A percentile compares a stretch with the other conserved stretches of the same genome.
These are phyloP conservation scores for Colletotrichum scovillei DNA, from an alignment of 2,329 filamentous ascomycete genomes.

Conservation along the genomic window DNA sequence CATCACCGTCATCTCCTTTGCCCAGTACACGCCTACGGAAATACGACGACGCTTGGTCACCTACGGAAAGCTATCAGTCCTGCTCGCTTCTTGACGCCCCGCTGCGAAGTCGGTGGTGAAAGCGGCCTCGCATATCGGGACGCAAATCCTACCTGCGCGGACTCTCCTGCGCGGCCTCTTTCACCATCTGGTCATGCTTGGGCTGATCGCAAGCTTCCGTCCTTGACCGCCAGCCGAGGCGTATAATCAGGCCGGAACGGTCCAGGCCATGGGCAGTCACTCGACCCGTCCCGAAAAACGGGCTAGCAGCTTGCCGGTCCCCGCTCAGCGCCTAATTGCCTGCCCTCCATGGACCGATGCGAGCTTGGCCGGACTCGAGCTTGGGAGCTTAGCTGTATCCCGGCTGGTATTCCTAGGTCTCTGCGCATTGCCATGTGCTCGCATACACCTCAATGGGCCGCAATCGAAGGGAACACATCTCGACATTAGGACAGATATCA, in stretches of 20 bases:
- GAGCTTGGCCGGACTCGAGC: slow-evolving; percentile 7
- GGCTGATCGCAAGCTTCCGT: background rate
- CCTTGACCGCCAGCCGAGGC: slow-evolving; percentile 13
- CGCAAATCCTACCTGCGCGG: background rate
- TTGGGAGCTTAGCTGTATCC: background rate
- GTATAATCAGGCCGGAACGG: slow-evolving; percentile 11
- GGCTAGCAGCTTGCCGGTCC: slow-evolving; percentile 4
- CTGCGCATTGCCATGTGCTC: background rate
- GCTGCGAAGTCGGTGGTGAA: slow-evolving; percentile 37
- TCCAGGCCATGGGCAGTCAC: slow-evolving; percentile 17
- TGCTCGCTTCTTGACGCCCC: slow-evolving; percentile 50
- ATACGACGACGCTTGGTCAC: background rate
- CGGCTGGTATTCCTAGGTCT: background rate
- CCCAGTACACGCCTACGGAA: slow-evolving; percentile 29
- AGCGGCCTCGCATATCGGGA: slow-evolving; percentile 30
- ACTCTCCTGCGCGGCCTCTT: background rate
- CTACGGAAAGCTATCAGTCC: slow-evolving; percentile 4
- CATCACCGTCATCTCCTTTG: slow-evolving; percentile 35
- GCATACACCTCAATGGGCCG: background rate
- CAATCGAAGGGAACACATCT: background rate
- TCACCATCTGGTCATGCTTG: background rate
- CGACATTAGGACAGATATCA: background rate
- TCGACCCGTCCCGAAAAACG: slow-evolving; percentile 22
- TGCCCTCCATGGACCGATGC: slow-evolving; percentile 14
- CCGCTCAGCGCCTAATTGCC: slow-evolving; percentile 16